phyloP scores from a whole-genome alignment of 2,329 filamentous ascomycete genomes.

The Curvularia sp. region DNA sequence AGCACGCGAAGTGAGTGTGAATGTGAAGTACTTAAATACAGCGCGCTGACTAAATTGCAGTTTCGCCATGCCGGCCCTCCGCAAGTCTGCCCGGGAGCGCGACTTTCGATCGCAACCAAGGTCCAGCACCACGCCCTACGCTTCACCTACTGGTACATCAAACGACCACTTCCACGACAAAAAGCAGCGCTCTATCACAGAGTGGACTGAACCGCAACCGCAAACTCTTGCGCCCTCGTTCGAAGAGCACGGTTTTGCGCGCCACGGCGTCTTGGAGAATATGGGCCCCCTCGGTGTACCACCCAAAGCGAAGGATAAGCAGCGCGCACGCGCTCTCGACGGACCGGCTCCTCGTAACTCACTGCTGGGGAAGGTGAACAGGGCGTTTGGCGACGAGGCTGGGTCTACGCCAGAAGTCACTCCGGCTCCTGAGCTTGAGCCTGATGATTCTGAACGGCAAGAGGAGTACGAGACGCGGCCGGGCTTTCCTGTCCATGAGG shows the following conservation, averaged over 20 bases:
- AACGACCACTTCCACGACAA: slow-evolving; percentile 42
- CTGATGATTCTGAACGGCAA: slow-evolving; percentile 49
- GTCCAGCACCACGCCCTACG: slow-evolving; percentile 48
- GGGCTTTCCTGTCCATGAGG: slow-evolving; percentile 45
- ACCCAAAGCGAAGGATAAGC: slow-evolving; percentile 68
- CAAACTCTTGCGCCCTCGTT: slow-evolving; percentile 70
- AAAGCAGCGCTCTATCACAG: slow-evolving; percentile 50
- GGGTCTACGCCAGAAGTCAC: slow-evolving; percentile 57
- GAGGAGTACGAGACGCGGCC: slow-evolving; percentile 48
- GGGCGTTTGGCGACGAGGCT: slow-evolving; percentile 49
- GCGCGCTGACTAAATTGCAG: slow-evolving; percentile 44
- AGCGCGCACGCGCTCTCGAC: slow-evolving; percentile 57
- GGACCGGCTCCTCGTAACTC: slow-evolving; percentile 48
- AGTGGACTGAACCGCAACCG: slow-evolving; percentile 65
- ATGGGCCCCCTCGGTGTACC: slow-evolving; percentile 82
- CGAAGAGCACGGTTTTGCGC: slow-evolving; percentile 75
- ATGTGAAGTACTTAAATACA: slow-evolving; percentile 19
- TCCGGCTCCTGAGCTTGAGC: slow-evolving; percentile 49
- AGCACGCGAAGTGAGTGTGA: slow-evolving; percentile 45
- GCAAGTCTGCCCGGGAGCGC: slow-evolving; percentile 44
- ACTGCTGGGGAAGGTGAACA: slow-evolving; percentile 52
- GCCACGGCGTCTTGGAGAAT: slow-evolving; percentile 77
- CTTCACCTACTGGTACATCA: slow-evolving; percentile 40
- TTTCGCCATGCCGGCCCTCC: slow-evolving; percentile 49
- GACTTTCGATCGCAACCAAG: slow-evolving; percentile 36